phyloP scores from a whole-genome alignment of 164 flowering plant genomes.

The Vitis rupestris region DNA sequence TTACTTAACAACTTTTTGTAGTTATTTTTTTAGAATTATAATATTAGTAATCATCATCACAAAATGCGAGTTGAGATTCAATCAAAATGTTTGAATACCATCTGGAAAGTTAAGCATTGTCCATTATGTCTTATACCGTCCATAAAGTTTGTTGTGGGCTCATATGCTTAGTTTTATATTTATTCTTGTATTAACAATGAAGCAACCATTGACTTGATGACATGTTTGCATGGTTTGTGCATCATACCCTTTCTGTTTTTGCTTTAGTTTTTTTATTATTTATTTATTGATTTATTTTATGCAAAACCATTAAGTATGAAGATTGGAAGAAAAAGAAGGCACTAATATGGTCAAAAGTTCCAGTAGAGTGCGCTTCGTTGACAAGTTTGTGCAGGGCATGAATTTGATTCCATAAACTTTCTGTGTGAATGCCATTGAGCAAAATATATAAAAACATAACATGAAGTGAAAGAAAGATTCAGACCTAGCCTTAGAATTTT shows the following conservation, averaged over 20 bases:
- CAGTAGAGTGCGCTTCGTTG: conserved; percentile 20
- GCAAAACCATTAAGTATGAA: not conserved
- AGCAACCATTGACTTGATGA: conserved; percentile 2
- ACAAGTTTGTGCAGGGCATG: conserved; percentile 26
- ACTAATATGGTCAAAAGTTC: conserved; percentile 34
- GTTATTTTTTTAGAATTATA: not conserved
- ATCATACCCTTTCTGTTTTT: not conserved
- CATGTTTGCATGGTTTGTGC: conserved; percentile 6
- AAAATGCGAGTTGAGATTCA: not conserved
- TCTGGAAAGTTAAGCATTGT: conserved; percentile 2
- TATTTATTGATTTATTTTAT: not conserved
- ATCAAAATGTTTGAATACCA: not conserved
- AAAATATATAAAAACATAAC: not conserved
- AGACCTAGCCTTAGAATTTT: conserved; percentile 5
- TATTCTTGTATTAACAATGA: not conserved
- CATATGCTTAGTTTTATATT: not conserved
- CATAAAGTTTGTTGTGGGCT: conserved; percentile 16
- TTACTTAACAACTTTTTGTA: not conserved
- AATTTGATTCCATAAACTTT: conserved; percentile 23
- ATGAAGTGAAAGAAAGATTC: not conserved
- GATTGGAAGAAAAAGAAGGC: not conserved
- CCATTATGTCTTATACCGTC: not conserved
- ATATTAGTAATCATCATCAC: not conserved
- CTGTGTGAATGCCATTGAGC: conserved; percentile 1
- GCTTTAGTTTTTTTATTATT: not conserved